Base-by-base conservation (phyloP, 306 rosid genomes). In the Quercus wislizeni region DNA sequence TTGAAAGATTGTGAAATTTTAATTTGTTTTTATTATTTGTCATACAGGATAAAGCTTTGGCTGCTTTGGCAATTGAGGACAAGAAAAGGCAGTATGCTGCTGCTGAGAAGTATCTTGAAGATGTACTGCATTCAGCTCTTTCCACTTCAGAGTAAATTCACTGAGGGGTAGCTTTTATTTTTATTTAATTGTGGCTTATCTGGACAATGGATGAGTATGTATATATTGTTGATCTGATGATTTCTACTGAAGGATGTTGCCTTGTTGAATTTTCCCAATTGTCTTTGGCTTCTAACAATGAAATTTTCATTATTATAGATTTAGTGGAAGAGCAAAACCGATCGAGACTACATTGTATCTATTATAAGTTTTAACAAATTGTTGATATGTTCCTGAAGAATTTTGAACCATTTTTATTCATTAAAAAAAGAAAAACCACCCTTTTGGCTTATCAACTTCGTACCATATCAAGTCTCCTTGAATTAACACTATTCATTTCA, bases 61-160 rank as follows among this genome's bases (percentile, higher is more conserved):
- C 99, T 79, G 98, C 97, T 76, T 86, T 95, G 41, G 98, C 99
- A 68, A 95, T 95, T 61, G 99, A 95, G 91, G 97, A 93, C 79
- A 95, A 95, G 91, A 95, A 95, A 86, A 85, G 92, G 84, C 98
- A 92, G 81, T 92, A 81, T 71, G 96, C 93, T 57, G 97, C 88
- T 62, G 99, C 99, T 11, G 96, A 95, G 88, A 95, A 95, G 86
- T 88, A 91, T 85, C 94, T 95, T 20, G 99, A 93, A 86, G 96
- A 95, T 70, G 97, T 93, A 55, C 74, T 95, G 87, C 97, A 90
- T 5, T 89, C 98, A 14, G 98, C 99, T 77, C 96, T 91, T 85
- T 83, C 90, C 21, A 88, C 85, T 62, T 78, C 91, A 0, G 84
- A 88, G 78, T 92, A 84, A 82, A 80, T 68, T 55, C 35, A 25